A percentile compares a stretch with the other conserved stretches of the same genome.
Conservation (phyloP, 495 filamentous ascomycete species). For the Ramalina peruviana region DNA sequence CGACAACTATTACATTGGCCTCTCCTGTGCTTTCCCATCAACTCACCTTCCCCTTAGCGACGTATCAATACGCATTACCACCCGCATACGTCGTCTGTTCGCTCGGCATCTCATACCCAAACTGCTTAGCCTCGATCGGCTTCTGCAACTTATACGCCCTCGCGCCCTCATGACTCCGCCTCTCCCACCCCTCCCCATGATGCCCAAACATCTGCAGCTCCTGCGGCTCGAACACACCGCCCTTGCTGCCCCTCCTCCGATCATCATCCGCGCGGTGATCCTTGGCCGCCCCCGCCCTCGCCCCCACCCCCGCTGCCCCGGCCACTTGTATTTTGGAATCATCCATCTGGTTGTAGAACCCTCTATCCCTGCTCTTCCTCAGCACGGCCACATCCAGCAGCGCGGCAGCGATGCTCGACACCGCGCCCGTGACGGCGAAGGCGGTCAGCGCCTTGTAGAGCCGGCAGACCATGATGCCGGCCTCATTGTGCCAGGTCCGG, state of each 20-base stretch:
- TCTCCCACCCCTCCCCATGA: background rate
- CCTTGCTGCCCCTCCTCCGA: background rate
- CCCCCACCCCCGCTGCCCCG: background rate
- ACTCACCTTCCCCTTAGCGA: too few relatives aligned
- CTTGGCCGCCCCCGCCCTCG: background rate
- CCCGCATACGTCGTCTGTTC: slow-evolving; percentile 20
- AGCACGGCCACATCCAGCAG: slow-evolving; percentile 11
- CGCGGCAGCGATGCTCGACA: slow-evolving; percentile 8
- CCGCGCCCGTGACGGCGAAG: slow-evolving; percentile 41
- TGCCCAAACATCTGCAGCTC: background rate
- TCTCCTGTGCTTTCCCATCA: too few relatives aligned
- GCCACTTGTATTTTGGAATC: slow-evolving; percentile 5
- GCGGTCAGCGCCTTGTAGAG: slow-evolving; percentile 53
- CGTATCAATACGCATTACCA: background rate
- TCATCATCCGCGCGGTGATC: background rate
- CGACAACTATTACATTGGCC: too few relatives aligned
- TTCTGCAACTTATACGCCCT: slow-evolving; percentile 15
- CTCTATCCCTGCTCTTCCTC: background rate
- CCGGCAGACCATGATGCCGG: slow-evolving; percentile 46
- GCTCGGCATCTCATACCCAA: slow-evolving; percentile 14
- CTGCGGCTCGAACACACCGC: background rate
- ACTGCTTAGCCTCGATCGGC: slow-evolving; percentile 12
- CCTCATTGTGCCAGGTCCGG: slow-evolving; percentile 40
- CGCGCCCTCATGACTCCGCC: slow-evolving; percentile 2
- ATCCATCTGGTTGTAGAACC: slow-evolving; percentile 14